Base-by-base conservation (phyloP, 768 basidiomycete species). In the Lactarius psammicola region DNA sequence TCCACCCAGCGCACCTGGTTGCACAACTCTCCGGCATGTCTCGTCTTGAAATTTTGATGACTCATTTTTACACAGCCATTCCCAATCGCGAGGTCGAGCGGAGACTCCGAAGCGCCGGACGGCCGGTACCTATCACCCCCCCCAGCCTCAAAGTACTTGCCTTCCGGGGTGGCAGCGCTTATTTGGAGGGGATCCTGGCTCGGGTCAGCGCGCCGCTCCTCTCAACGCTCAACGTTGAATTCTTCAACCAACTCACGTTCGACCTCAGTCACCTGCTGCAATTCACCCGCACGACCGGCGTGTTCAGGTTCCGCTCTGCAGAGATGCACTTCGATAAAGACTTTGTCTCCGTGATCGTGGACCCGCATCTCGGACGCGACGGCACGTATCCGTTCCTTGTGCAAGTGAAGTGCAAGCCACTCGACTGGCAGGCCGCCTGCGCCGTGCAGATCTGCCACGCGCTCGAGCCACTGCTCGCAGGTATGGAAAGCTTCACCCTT, bases 21-120 rank as follows among this genome's bases (percentile, higher is more conserved):
- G 46, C 26, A 17, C 56, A 64, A 26, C 44, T 64, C 28, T 11
- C 49, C 30, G 46, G 11, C 13, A 58, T 59, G 56, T 51, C 63
- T 49, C 49, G 20, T 51, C 63, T 64, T n/a, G 38, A 59, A 46
- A 15, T 31, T 4, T 4, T 64, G 17, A 49, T 34, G 18, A 53
- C 59, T 7, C 49, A 59, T 58, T 64, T 62, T 42, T 7, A n/a
- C n/a, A 8, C 33, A 8, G n/a, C 34, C 10, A 18, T 26, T n/a
- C 13, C 18, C 26, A 49, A 4, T 11, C 33, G 10, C 11, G 42
- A 33, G 23, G 30, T 51, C 6, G 18, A 51, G 15, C 30, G 7
- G 20, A 28, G 30, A 2, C 26, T 58, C 11, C 0, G 3, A 1
- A 3, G 6, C 8, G 18, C 7, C 18, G 7, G 10, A 10, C 51